Evolutionary conservation across 1,284 basidiomycete species (phyloP).

Genomic region (Austroboletus rostrupii): DNA sequence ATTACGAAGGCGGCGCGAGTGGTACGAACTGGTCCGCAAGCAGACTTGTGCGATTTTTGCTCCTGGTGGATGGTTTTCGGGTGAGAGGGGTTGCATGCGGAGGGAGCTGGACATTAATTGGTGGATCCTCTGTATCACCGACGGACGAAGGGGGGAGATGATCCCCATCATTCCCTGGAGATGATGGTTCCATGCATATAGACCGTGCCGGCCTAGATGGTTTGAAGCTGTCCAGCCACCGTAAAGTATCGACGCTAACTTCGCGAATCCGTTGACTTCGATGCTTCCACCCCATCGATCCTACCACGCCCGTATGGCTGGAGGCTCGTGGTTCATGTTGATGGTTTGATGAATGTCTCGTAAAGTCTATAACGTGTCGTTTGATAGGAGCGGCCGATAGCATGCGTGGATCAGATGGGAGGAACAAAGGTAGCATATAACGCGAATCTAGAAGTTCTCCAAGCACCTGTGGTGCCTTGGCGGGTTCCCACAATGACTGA

Average conservation of each 20-base stretch:
- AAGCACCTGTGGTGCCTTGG: constrained; percentile 71
- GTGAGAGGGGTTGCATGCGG: constrained; percentile 58
- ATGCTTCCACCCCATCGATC: constrained; percentile 53
- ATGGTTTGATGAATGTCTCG: constrained; percentile 24
- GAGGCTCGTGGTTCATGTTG: constrained; percentile 35
- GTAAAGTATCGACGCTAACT: constrained; percentile 53
- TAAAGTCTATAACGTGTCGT: constrained; percentile 35
- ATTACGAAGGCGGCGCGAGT: constrained; percentile 16
- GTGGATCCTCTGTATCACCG: constrained; percentile 26
- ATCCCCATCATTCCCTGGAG: constrained; percentile 38
- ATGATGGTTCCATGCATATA: constrained; percentile 35
- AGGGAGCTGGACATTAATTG: constrained; percentile 39
- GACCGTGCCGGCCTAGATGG: constrained; percentile 35
- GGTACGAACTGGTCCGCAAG: constrained; percentile 31
- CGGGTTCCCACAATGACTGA: constrained; percentile 70
- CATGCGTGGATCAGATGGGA: constrained; percentile 76
- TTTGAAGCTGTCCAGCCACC: constrained; percentile 62
- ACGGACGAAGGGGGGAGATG: constrained; percentile 14
- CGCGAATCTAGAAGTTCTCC: constrained; percentile 88
- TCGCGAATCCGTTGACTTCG: constrained; percentile 57
- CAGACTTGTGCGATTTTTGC: constrained; percentile 51
- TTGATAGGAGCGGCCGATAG: constrained; percentile 68
- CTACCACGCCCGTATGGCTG: constrained; percentile 37
- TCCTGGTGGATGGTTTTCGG: constrained; percentile 57
- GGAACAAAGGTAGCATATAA: constrained; percentile 85